Percentiles rank a stretch among this genome's conserved stretches.
These are phyloP conservation scores for Volvariella volvacea DNA, from an alignment of 1,284 basidiomycete species.

Conservation along the genomic window DNA sequence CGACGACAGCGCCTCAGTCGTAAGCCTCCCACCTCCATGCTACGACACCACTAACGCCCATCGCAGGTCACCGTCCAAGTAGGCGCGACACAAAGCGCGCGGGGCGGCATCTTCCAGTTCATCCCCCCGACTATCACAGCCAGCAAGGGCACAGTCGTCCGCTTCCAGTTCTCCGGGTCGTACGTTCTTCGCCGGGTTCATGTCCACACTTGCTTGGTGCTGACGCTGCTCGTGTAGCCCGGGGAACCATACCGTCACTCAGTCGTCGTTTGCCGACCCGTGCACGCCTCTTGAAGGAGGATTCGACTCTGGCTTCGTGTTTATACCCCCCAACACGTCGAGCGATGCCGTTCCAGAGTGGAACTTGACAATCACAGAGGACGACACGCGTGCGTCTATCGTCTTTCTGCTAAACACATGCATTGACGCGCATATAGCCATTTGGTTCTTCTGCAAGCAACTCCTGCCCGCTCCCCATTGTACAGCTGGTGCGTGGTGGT, in stretches of 20 bases:
- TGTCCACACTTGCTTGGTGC: too few relatives aligned
- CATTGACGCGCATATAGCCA: constrained; percentile 23
- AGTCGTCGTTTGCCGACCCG: constrained; percentile 39
- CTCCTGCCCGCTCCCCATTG: constrained; percentile 38
- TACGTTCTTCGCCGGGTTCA: background rate
- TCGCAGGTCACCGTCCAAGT: constrained; percentile 20
- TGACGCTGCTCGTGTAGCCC: constrained; percentile 15
- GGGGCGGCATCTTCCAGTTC: constrained; percentile 35
- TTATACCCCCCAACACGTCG: constrained; percentile 17
- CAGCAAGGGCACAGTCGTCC: constrained; percentile 36
- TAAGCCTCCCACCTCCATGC: background rate
- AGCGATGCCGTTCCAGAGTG: constrained; percentile 23
- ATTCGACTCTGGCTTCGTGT: constrained; percentile 47
- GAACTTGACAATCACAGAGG: constrained; percentile 42
- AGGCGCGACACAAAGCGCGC: constrained; percentile 17
- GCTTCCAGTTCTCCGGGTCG: constrained; percentile 37
- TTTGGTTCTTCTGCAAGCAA: constrained; percentile 62
- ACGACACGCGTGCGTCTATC: constrained; percentile 26
- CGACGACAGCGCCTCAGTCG: constrained; percentile 6
- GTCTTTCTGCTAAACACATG: background rate
- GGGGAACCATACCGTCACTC: constrained; percentile 49
- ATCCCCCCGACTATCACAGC: constrained; percentile 36
- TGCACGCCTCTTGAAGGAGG: constrained; percentile 36
- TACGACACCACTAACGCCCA: background rate
- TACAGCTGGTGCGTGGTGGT: constrained; percentile 22